Base-by-base conservation (phyloP, 2,329 filamentous ascomycete genomes). In the Neocatenulostroma microsporum region DNA sequence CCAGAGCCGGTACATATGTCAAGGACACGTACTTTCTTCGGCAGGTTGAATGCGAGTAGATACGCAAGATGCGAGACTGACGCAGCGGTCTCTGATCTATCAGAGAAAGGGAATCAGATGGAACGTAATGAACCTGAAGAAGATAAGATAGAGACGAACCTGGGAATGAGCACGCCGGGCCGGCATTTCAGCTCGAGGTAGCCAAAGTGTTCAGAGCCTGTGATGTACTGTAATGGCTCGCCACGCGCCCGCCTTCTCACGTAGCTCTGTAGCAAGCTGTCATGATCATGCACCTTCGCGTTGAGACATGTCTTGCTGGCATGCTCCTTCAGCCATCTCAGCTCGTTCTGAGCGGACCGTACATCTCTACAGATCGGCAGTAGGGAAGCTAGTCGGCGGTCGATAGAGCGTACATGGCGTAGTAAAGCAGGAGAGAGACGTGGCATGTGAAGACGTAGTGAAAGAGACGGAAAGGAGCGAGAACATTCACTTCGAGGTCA, bases 1-100 rank as follows among this genome's bases (percentile, higher is more conserved):
- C 91, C 91, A 4, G 84, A 85, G 8, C 91, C 91, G 0, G 86
- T 88, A 60, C 91, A 96, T 21, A 95, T 68, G 59, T 98, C 91
- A 7, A 95, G 60, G 26, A 96, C 67, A 10, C 70, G 72, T 10
- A 93, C 49, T 12, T 53, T 43, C 8, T n/a, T n/a, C n/a, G n/a
- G n/a, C n/a, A n/a, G n/a, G n/a, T n/a, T n/a, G n/a, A n/a, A n/a
- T n/a, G n/a, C n/a, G n/a, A n/a, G n/a, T n/a, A n/a, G n/a, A n/a
- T n/a, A 4, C 6, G 18, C 18, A 30, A 64, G 51, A 45, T 58
- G 41, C n/a, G 51, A 43, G 2, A 62, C 50, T 4, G 60, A 62
- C 12, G 63, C 56, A 20, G 67, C 67, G 6, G 68, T 71, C 37
- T 71, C 68, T 49, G 61, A 62, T 51, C 68, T 70, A 45, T 11